Evolutionary conservation across 2,329 filamentous ascomycete species (phyloP), one percentile per base, ranked within the genome.

Genomic region (Botrytis pseudocinerea): DNA sequence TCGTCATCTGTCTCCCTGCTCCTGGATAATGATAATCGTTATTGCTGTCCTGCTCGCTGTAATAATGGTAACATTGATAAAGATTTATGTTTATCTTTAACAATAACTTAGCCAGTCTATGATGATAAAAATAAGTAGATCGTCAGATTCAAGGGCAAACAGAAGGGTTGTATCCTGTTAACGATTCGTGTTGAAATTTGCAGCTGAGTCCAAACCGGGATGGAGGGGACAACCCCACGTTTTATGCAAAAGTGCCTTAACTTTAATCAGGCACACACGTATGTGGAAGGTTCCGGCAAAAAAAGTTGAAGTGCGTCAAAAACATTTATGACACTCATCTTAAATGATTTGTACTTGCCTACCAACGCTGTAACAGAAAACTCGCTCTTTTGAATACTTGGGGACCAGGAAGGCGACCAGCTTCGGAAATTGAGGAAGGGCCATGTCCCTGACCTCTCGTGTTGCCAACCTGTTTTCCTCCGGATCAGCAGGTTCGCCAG

Each of bases 381-480:
- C 22, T 46, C 42, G 35, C 46, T 9, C 28, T 54, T 66, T 48
- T 59, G 48, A 44, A 54, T 38, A 54, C 57, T 40, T 35, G 70
- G 32, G 4, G 40, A 54, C 22, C 6, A 62, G 64, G 65, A 70
- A 73, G 71, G 71, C 14, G 65, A 70, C 46, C 35, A 42, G 42
- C n/a, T 62, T 73, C n/a, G 18, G 35, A 48, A 77, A 74, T 72
- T 77, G 78, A 80, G 79, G 78, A 77, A 80, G 80, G 81, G 85
- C 83, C 83, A 89, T 89, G 87, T 88, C 86, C 84, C 82, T 88
- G 82, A 84, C 85, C 81, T 87, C 86, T 81, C 84, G 84, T 77
- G 82, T 88, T 78, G 82, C 84, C 80, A 84, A 83, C 80, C 81
- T 87, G 81, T 86, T 88, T 82, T 82, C 85, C 82, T 81, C 83